Evolutionary conservation across 495 filamentous ascomycete genomes (phyloP), one percentile per base, ranked within the genome.

Genomic region (Penicillium arizonense): DNA sequence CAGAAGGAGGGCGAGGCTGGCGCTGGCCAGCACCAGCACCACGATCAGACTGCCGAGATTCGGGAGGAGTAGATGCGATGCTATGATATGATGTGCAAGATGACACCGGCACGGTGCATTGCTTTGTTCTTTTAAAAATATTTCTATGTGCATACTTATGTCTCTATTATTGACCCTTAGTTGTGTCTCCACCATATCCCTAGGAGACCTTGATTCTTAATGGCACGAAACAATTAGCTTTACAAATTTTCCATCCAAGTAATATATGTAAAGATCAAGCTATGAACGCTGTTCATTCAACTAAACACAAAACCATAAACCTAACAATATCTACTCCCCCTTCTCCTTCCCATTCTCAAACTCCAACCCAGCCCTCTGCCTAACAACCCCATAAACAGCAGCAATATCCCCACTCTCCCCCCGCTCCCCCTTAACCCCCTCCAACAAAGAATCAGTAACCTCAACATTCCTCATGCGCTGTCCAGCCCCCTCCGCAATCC

Each of bases 351-450:
- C 50, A 36, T 74, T 89, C 62, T 87, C 87, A 74, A 79, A 94
- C 61, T 82, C 76, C 69, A 93, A 64, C 0, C 90, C 89, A 44
- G 75, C 78, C 67, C 86, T 82, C 73, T 80, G 72, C 62, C 90
- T 78, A 47, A 86, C 81, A 4, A 81, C 86, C 0, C 91, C 90
- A 74, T 96, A 95, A 42, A 96, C 87, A 5, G 81, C 87, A 13
- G 90, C 88, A 63, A 96, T 78, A 73, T 96, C 92, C 1, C 90
- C 92, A 64, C 77, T 85, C 47, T 78, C 80, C 0, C 91, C 92
- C 53, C 72, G 77, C 63, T 91, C 78, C 53, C 84, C 81, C 74
- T 91, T 87, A 21, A 94, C 85, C 54, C 75, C 67, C 61, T 71
- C 73, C 61, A 92, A 70, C 67, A 94, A 87, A 36, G 65, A 70